Conservation (phyloP, 495 filamentous ascomycete genomes). For the Neurospora sp. region DNA sequence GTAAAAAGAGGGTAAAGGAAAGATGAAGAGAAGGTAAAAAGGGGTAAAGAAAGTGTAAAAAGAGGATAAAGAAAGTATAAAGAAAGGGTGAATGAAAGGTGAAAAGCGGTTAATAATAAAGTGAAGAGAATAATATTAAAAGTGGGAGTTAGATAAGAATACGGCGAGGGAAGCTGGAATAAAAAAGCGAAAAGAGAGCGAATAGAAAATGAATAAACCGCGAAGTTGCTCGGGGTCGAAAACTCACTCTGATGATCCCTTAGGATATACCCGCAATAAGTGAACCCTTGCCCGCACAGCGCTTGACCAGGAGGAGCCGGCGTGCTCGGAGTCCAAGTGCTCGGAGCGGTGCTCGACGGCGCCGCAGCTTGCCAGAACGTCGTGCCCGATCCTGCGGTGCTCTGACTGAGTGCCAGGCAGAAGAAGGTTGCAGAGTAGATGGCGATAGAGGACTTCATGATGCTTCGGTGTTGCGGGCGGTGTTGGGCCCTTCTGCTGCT, state of each 20-base stretch:
- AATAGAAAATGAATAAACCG: fast-evolving
- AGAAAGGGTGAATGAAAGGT: neutral
- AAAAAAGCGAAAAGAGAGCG: too few relatives aligned
- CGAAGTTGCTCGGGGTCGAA: neutral
- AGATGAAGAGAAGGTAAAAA: neutral
- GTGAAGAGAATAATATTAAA: neutral
- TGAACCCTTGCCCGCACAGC: constrained; percentile 33
- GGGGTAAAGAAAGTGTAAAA: too few relatives aligned
- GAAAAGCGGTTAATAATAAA: neutral
- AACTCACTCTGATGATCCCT: constrained; percentile 27
- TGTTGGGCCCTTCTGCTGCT: neutral
- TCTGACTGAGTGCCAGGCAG: constrained; percentile 4
- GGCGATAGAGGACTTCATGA: neutral
- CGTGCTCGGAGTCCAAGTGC: constrained; percentile 2
- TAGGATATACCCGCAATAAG: constrained; percentile 37
- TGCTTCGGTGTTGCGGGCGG: neutral
- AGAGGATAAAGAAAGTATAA: neutral
- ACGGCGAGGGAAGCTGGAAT: fast-evolving
- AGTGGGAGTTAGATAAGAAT: too few relatives aligned
- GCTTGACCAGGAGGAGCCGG: constrained; percentile 4
- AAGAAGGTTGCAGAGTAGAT: constrained; percentile 2
- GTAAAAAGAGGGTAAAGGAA: neutral
- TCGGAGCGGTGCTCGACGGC: neutral
- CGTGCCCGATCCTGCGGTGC: neutral
- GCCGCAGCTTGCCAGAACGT: constrained; percentile 2